Evolutionary conservation across 2,329 filamentous ascomycete genomes (phyloP).

Genomic region (Claviceps sp.): DNA sequence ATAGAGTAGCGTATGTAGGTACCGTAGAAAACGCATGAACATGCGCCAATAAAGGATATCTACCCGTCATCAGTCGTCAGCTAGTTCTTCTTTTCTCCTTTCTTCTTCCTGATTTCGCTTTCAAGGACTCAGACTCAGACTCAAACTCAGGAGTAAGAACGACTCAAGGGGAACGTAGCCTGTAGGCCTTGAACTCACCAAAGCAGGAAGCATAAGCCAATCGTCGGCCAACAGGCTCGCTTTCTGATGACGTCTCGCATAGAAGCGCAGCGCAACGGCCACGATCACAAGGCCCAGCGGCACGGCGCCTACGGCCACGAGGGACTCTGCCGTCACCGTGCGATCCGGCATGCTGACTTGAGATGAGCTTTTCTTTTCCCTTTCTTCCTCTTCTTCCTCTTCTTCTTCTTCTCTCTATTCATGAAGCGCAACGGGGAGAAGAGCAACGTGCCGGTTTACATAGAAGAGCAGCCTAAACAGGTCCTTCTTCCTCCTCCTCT

Average conservation of each 20-base stretch:
- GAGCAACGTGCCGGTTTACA: no score
- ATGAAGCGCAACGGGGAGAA: no score
- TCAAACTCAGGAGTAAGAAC: no score
- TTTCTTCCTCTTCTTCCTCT: background rate
- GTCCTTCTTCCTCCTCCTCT: background rate
- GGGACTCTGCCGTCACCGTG: background rate
- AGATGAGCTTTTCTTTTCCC: background rate
- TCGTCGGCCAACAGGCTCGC: constrained; percentile 8
- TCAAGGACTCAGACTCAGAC: no score
- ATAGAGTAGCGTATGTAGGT: background rate
- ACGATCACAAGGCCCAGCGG: background rate
- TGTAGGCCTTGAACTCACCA: constrained; percentile 4
- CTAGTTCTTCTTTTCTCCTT: background rate
- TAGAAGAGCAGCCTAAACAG: no score
- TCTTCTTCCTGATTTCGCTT: no score
- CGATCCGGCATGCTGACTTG: background rate
- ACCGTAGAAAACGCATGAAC: background rate
- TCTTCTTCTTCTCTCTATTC: no score
- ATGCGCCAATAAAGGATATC: background rate
- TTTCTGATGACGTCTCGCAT: constrained; percentile 6
- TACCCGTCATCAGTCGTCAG: background rate
- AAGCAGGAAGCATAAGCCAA: constrained; percentile 4
- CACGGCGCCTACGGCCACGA: background rate
- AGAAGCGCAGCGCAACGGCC: constrained; percentile 9
- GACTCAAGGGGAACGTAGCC: background rate